Evolutionary conservation across 1,284 basidiomycete genomes (phyloP).

Genomic region (Golubevia sp.): DNA sequence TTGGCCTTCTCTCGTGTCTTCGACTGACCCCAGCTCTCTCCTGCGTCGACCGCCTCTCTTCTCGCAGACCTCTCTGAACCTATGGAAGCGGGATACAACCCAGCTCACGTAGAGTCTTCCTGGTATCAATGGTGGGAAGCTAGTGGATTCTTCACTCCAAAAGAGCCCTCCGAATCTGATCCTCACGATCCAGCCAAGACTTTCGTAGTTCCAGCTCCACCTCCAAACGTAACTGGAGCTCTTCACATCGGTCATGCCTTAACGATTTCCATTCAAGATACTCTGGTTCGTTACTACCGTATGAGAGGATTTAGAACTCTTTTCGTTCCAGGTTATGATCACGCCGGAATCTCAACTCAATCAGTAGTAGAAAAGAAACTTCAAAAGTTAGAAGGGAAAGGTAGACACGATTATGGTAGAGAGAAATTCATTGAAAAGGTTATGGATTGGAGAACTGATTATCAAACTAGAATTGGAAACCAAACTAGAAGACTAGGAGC

Average conservation of each 20-base stretch:
- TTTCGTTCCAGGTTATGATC: constrained; percentile 94
- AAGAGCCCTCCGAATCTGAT: constrained; percentile 51
- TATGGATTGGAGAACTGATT: constrained; percentile 96
- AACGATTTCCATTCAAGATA: constrained; percentile 90
- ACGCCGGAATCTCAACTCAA: constrained; percentile 98
- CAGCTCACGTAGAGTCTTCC: constrained; percentile 88
- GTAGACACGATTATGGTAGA: constrained; percentile 89
- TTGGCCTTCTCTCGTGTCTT: too few relatives aligned
- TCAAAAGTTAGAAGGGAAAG: constrained; percentile 80
- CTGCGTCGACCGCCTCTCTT: neutral
- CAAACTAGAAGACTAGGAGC: constrained; percentile 89
- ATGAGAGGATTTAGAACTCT: constrained; percentile 93
- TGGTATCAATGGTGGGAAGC: constrained; percentile 99
- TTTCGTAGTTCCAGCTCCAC: constrained; percentile 89
- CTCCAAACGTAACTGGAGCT: constrained; percentile 97
- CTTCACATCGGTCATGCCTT: constrained; percentile 96
- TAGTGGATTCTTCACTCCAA: constrained; percentile 85
- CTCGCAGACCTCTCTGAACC: constrained; percentile 78
- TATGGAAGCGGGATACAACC: constrained; percentile 90
- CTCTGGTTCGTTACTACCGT: constrained; percentile 62
- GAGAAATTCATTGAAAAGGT: constrained; percentile 90
- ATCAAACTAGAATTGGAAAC: constrained; percentile 85
- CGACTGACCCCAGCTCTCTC: neutral
- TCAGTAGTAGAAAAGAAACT: constrained; percentile 95
- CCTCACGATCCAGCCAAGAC: constrained; percentile 60